phyloP scores from a whole-genome alignment of 495 filamentous ascomycete species.

The Gamarada debralockiae region DNA sequence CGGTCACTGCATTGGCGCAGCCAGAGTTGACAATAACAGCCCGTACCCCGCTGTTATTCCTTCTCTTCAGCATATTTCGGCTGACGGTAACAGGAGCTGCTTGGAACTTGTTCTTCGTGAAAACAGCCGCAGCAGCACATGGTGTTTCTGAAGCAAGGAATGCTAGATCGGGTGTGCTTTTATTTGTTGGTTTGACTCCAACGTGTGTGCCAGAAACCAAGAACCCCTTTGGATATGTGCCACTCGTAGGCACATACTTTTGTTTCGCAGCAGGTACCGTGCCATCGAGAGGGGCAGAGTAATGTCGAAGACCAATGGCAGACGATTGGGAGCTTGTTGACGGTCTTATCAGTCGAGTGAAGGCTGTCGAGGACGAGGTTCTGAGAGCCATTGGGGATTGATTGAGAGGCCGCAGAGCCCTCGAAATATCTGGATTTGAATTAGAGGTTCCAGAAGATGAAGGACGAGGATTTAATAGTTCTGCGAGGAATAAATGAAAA shows the following conservation, averaged over 20 bases:
- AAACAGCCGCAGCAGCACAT: slow-evolving; percentile 89
- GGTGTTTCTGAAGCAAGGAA: slow-evolving; percentile 83
- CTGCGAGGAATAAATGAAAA: too few species aligned
- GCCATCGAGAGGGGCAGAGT: slow-evolving; percentile 58
- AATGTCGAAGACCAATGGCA: slow-evolving; percentile 26
- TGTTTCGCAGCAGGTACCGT: slow-evolving; percentile 69
- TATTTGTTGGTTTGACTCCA: slow-evolving; percentile 91
- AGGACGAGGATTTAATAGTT: too few species aligned
- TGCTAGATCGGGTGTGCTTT: slow-evolving; percentile 81
- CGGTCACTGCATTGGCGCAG: slow-evolving; percentile 96
- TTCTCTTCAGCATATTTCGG: slow-evolving; percentile 60
- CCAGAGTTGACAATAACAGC: slow-evolving; percentile 92
- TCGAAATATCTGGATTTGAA: not conserved
- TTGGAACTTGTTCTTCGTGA: slow-evolving; percentile 98
- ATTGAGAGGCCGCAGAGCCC: not conserved
- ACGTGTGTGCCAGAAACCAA: slow-evolving; percentile 81
- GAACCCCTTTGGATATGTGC: slow-evolving; percentile 89
- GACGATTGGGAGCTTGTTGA: slow-evolving; percentile 5
- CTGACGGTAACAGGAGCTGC: slow-evolving; percentile 90
- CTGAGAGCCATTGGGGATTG: slow-evolving; percentile 19
- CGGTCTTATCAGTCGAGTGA: slow-evolving; percentile 17
- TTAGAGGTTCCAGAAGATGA: not conserved
- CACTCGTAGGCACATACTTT: slow-evolving; percentile 83
- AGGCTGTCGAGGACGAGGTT: slow-evolving; percentile 4
- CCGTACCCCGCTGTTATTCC: slow-evolving; percentile 65